Evolutionary conservation across 352 stramenopile genomes (phyloP).

Genomic region (Stramenopiles sp.): DNA sequence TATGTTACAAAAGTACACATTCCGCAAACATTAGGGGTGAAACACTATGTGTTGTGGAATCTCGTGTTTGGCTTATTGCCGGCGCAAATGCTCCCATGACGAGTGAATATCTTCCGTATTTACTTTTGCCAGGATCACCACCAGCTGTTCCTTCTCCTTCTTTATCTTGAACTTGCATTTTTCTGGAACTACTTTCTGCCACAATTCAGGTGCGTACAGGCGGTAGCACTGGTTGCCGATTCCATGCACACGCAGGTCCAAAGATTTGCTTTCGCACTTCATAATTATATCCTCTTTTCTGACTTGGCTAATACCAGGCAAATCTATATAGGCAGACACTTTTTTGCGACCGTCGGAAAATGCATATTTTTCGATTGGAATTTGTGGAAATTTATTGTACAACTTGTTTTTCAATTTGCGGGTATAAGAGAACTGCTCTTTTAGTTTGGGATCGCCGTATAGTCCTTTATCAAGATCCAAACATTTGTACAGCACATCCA

Average conservation of each 20-base stretch:
- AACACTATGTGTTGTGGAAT: no score
- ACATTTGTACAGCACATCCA: neutral
- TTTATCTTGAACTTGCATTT: constrained; percentile 10
- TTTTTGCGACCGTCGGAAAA: constrained; percentile 11
- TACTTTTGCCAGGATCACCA: neutral
- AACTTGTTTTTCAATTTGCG: neutral
- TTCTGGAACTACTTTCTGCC: neutral
- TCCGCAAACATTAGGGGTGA: no score
- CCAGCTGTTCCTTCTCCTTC: neutral
- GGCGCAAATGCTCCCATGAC: neutral
- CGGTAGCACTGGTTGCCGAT: neutral
- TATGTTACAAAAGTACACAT: no score
- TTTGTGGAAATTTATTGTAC: neutral
- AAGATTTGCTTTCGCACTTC: neutral
- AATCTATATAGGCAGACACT: constrained; percentile 9
- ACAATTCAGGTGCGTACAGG: constrained; percentile 9
- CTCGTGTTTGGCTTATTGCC: no score
- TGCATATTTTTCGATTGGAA: constrained; percentile 10
- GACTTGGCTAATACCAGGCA: neutral
- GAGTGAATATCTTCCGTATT: neutral
- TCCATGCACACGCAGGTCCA: neutral
- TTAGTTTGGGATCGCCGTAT: neutral
- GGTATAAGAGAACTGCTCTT: neutral
- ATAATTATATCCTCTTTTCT: neutral
- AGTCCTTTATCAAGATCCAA: neutral